Evolutionary conservation across 192 early-diverging fungal species (phyloP).

Genomic region (Chytriomyces sp.): DNA sequence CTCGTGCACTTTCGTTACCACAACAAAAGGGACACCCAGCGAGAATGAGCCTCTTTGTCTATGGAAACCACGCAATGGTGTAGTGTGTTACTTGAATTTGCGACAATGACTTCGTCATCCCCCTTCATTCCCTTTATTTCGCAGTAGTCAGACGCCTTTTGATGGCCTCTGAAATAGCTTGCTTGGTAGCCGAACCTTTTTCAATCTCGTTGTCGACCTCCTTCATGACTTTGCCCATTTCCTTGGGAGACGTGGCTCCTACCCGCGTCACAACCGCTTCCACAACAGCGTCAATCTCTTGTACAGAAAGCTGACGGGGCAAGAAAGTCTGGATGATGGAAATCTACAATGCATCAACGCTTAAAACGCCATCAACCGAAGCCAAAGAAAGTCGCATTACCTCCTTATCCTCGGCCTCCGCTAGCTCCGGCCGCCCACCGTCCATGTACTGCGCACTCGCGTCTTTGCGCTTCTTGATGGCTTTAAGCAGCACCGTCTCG

Average conservation of each 20-base stretch:
- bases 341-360: conserved; percentile 29
- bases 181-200: conserved; percentile 72
- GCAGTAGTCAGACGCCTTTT: conserved; percentile 66
- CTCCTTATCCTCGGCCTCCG: conserved; percentile 69
- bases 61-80: too few relatives aligned
- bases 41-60: too few relatives aligned
- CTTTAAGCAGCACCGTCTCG: conserved; percentile 71
- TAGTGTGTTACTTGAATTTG: too few relatives aligned
- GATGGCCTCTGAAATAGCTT: conserved; percentile 71
- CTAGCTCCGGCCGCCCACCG: conserved; percentile 75
- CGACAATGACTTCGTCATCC: too few relatives aligned
- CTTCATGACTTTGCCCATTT: conserved; percentile 88
- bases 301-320: conserved; percentile 73
- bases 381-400: conserved; percentile 1
- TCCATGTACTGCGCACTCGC: conserved; percentile 66
- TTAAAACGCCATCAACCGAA: neutral
- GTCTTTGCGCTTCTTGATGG: conserved; percentile 82
- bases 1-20: neutral
- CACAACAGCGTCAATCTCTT: conserved; percentile 71
- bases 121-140: neutral
- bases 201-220: conserved; percentile 61
- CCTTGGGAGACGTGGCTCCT: conserved; percentile 66
- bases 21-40: too few relatives aligned
- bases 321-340: conserved; percentile 71
- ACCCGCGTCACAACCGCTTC: conserved; percentile 52